Conservation (phyloP, 2,329 filamentous ascomycete genomes). For the Cordyceps cateniannulata region DNA sequence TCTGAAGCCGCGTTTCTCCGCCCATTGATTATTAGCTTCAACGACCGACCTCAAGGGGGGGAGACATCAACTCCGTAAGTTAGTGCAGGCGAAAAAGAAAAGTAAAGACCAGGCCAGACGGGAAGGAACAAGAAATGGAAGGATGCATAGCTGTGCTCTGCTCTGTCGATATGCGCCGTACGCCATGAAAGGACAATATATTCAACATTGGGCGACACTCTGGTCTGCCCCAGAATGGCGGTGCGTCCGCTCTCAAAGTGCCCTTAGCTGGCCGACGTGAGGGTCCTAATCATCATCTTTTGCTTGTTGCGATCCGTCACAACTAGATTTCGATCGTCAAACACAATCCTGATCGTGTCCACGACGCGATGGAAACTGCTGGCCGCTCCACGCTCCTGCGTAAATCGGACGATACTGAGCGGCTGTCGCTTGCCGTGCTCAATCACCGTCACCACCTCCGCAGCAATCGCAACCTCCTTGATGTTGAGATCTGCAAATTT, state of each 20-base stretch:
- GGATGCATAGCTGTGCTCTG: neutral
- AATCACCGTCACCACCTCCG: constrained; percentile 82
- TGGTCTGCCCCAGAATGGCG: neutral
- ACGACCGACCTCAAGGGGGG: neutral
- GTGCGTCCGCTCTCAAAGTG: neutral
- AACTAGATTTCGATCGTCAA: constrained; percentile 58
- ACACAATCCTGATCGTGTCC: constrained; percentile 64
- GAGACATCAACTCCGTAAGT: neutral
- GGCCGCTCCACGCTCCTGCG: constrained; percentile 84
- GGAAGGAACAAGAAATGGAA: neutral
- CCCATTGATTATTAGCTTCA: constrained; percentile 10
- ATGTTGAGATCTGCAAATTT: constrained; percentile 59
- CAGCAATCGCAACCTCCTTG: constrained; percentile 81
- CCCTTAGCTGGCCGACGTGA: constrained; percentile 39
- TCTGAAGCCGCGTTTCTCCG: neutral
- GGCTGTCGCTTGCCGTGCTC: constrained; percentile 73
- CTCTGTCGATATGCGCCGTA: neutral
- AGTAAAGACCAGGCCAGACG: neutral
- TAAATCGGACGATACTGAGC: constrained; percentile 77
- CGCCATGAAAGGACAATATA: neutral
- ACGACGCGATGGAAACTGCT: constrained; percentile 82
- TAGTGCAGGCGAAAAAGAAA: neutral
- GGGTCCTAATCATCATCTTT: constrained; percentile 68
- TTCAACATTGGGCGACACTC: neutral
- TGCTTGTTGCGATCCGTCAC: constrained; percentile 60